These are phyloP conservation scores for Phytophthora lateralis DNA, from an alignment of 352 stramenopile genomes.

Conservation along the genomic window DNA sequence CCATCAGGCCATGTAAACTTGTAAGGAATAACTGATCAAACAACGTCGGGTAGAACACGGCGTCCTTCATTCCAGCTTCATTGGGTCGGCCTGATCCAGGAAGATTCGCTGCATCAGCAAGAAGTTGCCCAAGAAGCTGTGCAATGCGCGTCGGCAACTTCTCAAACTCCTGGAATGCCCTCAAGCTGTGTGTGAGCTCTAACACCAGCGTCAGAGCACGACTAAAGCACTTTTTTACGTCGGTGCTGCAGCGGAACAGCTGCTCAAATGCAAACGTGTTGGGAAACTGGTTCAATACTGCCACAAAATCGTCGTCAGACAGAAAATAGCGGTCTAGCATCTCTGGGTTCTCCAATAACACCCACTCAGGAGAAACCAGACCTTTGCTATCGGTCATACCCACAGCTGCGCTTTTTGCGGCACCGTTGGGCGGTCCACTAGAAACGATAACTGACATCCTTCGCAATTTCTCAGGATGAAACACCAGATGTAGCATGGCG, in stretches of 20 bases:
- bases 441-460: constrained; percentile 75
- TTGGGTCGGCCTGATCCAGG: constrained; percentile 40
- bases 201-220: constrained; percentile 74
- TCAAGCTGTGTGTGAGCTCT: constrained; percentile 74
- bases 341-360: constrained; percentile 84
- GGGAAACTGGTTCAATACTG: constrained; percentile 86
- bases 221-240: constrained; percentile 84
- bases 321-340: constrained; percentile 82
- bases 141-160: constrained; percentile 75
- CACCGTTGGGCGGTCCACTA: constrained; percentile 46
- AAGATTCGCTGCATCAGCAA: constrained; percentile 62
- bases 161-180: constrained; percentile 83
- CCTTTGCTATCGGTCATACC: constrained; percentile 40
- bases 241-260: constrained; percentile 65
- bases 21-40: constrained; percentile 89
- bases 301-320: constrained; percentile 86
- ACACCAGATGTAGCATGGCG: constrained; percentile 86
- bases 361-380: constrained; percentile 72
- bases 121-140: constrained; percentile 67
- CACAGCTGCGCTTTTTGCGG: constrained; percentile 32
- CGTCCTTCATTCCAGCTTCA: constrained; percentile 23
- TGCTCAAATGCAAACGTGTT: constrained; percentile 84
- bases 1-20: constrained; percentile 72
- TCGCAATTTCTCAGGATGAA: constrained; percentile 84
- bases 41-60: constrained; percentile 71